A percentile compares a stretch with the other conserved stretches of the same genome.
Evolutionary conservation across 1,284 basidiomycete species (phyloP).

Genomic region (Sanghuangporus sanghuang): DNA sequence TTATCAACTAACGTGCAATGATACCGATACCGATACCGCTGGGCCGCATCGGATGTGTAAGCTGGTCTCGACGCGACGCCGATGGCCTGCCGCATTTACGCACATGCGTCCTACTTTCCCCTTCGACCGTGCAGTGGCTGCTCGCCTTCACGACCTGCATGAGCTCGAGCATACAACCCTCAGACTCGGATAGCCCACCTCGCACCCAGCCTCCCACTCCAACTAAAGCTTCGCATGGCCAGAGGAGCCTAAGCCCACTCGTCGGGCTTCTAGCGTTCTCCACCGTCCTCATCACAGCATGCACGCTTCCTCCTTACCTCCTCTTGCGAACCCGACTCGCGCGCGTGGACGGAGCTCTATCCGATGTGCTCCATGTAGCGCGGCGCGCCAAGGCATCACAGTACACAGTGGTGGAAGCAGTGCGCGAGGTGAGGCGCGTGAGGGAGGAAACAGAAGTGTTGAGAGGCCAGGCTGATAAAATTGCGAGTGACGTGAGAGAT

Average conservation of each 20-base stretch:
- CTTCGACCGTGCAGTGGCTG: not conserved
- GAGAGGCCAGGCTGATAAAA: not conserved
- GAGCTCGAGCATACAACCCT: not conserved
- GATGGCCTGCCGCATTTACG: no score
- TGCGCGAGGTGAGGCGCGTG: not conserved
- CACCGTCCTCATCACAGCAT: not conserved
- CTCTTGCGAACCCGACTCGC: conserved; percentile 7
- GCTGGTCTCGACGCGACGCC: not conserved
- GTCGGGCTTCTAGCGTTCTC: conserved; percentile 3
- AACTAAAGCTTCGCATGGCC: not conserved
- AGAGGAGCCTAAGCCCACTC: not conserved
- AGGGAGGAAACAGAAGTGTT: not conserved
- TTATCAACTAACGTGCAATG: no score
- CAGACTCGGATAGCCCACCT: not conserved
- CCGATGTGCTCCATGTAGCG: not conserved
- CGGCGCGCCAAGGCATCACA: not conserved
- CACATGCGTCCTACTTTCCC: no score
- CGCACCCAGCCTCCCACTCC: not conserved
- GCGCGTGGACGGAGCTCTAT: not conserved
- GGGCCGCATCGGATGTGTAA: not conserved
- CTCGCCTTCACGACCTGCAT: not conserved
- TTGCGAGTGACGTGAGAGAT: conserved; percentile 3
- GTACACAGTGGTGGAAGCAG: not conserved
- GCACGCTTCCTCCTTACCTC: conserved; percentile 7
- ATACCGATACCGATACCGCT: no score